Evolutionary conservation across 352 stramenopile genomes (phyloP), one percentile per base, ranked within the genome.

Genomic region (Blastocystis sp.): DNA sequence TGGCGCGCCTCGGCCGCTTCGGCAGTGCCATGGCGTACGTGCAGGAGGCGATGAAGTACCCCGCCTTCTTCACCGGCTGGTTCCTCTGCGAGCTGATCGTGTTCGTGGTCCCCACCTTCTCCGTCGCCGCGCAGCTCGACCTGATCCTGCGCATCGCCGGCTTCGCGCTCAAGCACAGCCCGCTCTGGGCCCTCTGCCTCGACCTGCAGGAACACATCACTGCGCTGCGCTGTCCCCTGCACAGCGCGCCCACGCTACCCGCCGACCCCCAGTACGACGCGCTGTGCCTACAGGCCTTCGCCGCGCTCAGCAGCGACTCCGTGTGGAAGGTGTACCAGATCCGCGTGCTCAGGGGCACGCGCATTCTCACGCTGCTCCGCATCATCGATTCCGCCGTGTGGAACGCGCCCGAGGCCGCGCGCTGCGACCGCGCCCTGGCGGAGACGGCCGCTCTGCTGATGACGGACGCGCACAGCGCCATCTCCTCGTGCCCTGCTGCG

Each of bases 261-360:
- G 48, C 48, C 6, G 48, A 57, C 48, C 14, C 48, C 6, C 48
- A 57, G 48, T 57, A 57, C 48, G 48, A 57, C 6, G 48, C 48
- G 48, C 6, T 57, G 6, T 57, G 48, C 48, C 6, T 7, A 7
- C 6, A 14, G 48, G 48, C 48, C 6, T 57, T 57, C 48, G 48
- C 48, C 14, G 48, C 45, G 2, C 59, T 81, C 4, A 48, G 2
- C n/a, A 11, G 7, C 14, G 43, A 66, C 17, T n/a, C 34, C 10
- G 34, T 69, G 1, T 84, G 74, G 74, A 69, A 84, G 38, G 54
- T 84, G n/a, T 84, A 68, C 28, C 28, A 24, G 3, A 19, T 14
- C 17, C 74, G 74, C 11, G 45, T 84, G 11, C 61, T 21, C 21
- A n/a, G 42, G 11, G 38, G 34, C 17, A 69, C 38, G 19, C 74